Percentiles rank a stretch among this genome's conserved stretches.
These are phyloP conservation scores for Novymonas esmeraldas DNA, from an alignment of 208 protist species.

Conservation along the genomic window DNA sequence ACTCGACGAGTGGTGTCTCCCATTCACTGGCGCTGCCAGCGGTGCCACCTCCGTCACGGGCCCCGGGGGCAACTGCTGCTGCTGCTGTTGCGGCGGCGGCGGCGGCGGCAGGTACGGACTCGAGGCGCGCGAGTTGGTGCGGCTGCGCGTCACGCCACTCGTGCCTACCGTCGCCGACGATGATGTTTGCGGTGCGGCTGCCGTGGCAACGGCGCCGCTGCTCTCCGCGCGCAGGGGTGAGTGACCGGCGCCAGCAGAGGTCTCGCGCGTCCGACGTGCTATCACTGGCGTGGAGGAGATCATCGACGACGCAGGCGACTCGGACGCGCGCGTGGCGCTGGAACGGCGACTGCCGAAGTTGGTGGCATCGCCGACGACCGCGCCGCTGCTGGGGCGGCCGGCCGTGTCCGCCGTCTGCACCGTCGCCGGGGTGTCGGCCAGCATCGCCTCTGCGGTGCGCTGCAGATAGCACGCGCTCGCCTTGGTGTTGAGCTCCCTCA, in stretches of 20 bases:
- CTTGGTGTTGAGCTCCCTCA: conserved; percentile 50
- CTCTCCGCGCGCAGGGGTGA: neutral
- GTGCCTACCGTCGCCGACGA: neutral
- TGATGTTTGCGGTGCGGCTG: neutral
- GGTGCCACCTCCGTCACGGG: too few species aligned
- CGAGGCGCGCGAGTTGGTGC: neutral
- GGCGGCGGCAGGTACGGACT: neutral
- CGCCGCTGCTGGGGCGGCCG: neutral
- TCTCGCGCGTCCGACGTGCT: conserved; percentile 16
- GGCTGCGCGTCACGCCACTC: neutral
- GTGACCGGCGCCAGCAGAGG: neutral
- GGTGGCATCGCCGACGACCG: neutral
- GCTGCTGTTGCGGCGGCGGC: too few species aligned
- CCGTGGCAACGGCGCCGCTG: neutral
- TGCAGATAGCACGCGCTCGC: conserved; percentile 44
- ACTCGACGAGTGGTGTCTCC: too few species aligned
- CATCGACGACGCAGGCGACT: conserved; percentile 1
- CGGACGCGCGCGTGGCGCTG: conserved; percentile 3
- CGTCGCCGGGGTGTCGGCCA: conserved; percentile 4
- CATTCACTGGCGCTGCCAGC: too few species aligned
- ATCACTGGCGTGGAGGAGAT: conserved; percentile 1
- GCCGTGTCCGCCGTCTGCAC: neutral
- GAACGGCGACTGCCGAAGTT: neutral
- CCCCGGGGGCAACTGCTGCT: too few species aligned
- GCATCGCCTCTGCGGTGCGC: conserved; percentile 25